phyloP scores from a whole-genome alignment of 148 eudicot genomes.

The Persicaria maculosa region DNA sequence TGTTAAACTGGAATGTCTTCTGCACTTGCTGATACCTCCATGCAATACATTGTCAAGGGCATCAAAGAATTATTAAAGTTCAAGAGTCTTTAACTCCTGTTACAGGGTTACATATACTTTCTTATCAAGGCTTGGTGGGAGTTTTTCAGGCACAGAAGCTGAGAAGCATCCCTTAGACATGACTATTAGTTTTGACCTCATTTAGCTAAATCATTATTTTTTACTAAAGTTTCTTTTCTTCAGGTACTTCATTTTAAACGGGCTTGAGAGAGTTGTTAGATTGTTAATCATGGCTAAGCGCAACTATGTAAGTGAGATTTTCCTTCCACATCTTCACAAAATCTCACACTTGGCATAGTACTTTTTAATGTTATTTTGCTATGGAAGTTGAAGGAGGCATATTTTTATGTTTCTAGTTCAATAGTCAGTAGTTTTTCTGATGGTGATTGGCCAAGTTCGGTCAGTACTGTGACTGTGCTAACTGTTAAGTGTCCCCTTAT shows the following conservation, averaged over 20 bases:
- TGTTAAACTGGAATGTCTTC: neutral
- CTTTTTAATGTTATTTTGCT: neutral
- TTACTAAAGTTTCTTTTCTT: slow-evolving; percentile 11
- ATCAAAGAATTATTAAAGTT: neutral
- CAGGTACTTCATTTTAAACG: slow-evolving; percentile 83
- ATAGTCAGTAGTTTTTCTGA: neutral
- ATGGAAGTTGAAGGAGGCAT: neutral
- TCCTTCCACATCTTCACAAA: neutral
- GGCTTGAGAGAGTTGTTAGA: slow-evolving; percentile 85
- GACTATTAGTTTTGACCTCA: neutral
- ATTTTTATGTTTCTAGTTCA: neutral
- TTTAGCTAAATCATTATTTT: neutral
- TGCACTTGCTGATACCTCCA: neutral
- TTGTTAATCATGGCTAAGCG: slow-evolving; percentile 75
- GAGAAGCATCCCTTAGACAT: slow-evolving; percentile 1
- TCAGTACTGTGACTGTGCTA: neutral
- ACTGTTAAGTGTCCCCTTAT: neutral
- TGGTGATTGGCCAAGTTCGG: neutral
- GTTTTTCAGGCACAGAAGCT: neutral
- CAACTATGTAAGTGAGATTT: slow-evolving; percentile 67
- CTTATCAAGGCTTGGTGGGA: neutral
- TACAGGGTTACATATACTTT: neutral
- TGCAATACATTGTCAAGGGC: neutral
- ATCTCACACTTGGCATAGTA: neutral
- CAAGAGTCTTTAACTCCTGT: neutral